A percentile compares a stretch with the other conserved stretches of the same genome.
phyloP scores from a whole-genome alignment of 2,329 filamentous ascomycete genomes.

The Aphanoascus verrucosus region DNA sequence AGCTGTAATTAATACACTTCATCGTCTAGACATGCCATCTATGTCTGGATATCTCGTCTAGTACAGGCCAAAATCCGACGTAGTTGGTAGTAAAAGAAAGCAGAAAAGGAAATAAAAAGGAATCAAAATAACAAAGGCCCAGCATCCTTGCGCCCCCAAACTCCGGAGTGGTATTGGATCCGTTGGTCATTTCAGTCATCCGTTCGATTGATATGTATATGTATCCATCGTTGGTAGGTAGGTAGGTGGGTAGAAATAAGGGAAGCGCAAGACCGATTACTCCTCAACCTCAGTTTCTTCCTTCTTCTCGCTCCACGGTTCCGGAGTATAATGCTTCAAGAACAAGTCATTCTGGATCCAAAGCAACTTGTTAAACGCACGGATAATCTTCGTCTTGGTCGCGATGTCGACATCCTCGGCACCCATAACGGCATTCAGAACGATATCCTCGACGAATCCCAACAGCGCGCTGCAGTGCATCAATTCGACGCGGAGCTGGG shows the following conservation, averaged over 20 bases:
- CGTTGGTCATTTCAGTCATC: conserved; percentile 1
- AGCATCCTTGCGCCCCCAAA: not conserved
- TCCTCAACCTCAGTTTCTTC: not conserved
- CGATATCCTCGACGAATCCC: conserved; percentile 23
- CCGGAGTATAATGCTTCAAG: conserved; percentile 20
- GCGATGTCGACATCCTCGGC: conserved; percentile 20
- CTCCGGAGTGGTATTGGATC: conserved; percentile 11
- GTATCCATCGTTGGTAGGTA: not conserved
- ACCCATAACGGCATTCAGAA: conserved; percentile 21
- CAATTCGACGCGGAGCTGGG: conserved; percentile 22
- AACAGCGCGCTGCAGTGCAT: conserved; percentile 22
- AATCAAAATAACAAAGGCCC: too few species aligned
- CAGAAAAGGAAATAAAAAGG: too few species aligned
- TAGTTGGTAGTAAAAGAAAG: too few species aligned
- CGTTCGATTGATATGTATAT: not conserved
- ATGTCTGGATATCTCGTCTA: too few species aligned
- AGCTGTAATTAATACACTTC: too few species aligned
- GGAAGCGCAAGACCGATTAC: not conserved
- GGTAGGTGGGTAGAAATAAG: not conserved
- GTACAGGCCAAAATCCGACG: too few species aligned
- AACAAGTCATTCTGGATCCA: conserved; percentile 28
- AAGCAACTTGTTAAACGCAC: conserved; percentile 23
- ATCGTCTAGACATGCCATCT: too few species aligned
- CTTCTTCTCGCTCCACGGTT: conserved; percentile 11
- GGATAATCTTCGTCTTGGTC: conserved; percentile 20